Evolutionary conservation across 2,329 filamentous ascomycete genomes (phyloP).

Genomic region (Xylaria sp.): DNA sequence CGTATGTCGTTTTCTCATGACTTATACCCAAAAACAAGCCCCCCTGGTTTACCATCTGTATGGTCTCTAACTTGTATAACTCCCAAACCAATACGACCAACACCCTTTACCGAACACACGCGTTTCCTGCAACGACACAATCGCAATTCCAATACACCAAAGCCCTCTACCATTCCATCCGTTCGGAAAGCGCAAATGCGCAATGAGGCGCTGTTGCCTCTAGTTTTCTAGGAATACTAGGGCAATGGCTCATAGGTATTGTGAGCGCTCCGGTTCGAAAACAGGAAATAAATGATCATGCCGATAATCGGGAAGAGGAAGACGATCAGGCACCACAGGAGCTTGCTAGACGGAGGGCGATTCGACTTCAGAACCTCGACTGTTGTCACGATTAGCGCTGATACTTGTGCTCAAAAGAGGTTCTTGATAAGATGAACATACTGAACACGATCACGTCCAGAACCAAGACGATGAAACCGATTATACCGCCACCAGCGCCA

Average conservation of each 20-base stretch:
- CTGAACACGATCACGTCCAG: conserved; percentile 59
- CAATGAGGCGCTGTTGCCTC: too few species aligned
- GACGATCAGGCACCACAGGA: conserved; percentile 58
- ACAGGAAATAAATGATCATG: conserved; percentile 58
- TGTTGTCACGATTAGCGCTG: conserved; percentile 27
- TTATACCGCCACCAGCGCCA: conserved; percentile 55
- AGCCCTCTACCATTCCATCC: too few species aligned
- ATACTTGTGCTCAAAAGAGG: background rate
- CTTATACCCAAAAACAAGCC: too few species aligned
- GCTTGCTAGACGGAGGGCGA: conserved; percentile 51
- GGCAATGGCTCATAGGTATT: conserved; percentile 31
- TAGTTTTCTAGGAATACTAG: background rate
- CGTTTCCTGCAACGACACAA: too few species aligned
- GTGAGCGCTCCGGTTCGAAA: conserved; percentile 56
- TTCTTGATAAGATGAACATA: conserved; percentile 36
- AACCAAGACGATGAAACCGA: conserved; percentile 56
- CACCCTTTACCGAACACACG: too few species aligned
- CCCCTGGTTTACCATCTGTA: too few species aligned
- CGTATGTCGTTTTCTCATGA: too few species aligned
- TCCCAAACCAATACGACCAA: too few species aligned
- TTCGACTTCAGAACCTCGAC: conserved; percentile 62
- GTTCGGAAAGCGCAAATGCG: too few species aligned
- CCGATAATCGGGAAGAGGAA: conserved; percentile 61
- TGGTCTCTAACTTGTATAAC: too few species aligned
- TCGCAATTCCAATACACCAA: too few species aligned